A percentile compares a stretch with the other conserved stretches of the same genome.
Conservation (phyloP, 192 early-diverging fungal genomes). For the Cetraspora pellucida region DNA sequence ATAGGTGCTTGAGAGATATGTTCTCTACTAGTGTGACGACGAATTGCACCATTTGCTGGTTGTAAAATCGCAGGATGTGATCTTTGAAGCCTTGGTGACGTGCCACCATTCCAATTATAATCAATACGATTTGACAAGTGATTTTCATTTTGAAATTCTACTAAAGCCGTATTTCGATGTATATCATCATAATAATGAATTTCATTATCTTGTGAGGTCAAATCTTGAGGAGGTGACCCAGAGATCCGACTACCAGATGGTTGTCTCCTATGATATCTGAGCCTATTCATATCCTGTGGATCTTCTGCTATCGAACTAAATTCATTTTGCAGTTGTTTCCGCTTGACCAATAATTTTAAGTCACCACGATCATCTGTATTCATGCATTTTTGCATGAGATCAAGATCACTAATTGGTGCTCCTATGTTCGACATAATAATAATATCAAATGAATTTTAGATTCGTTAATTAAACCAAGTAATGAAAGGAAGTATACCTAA, state of each 20-base stretch:
- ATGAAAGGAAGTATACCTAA: not conserved
- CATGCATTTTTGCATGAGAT: constrained; percentile 16
- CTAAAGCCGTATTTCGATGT: no score
- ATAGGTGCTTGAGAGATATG: not conserved
- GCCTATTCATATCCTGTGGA: not conserved
- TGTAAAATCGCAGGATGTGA: not conserved
- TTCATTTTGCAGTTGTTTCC: not conserved
- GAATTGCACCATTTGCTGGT: not conserved
- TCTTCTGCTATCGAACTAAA: not conserved
- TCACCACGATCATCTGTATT: not conserved
- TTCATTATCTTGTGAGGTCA: no score
- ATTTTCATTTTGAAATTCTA: no score
- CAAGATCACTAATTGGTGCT: not conserved
- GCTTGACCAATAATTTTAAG: constrained; percentile 19
- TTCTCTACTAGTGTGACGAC: not conserved
- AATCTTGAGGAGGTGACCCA: no score
- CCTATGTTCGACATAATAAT: not conserved
- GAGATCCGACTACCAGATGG: no score
- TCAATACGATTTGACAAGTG: no score
- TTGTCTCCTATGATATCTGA: not conserved
- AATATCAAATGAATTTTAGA: not conserved
- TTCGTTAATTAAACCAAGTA: not conserved
- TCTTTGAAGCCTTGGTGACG: not conserved
- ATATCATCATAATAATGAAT: no score
- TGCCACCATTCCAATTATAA: no score